phyloP scores from a whole-genome alignment of 2,329 filamentous ascomycete species.

The Venturia asperata region DNA sequence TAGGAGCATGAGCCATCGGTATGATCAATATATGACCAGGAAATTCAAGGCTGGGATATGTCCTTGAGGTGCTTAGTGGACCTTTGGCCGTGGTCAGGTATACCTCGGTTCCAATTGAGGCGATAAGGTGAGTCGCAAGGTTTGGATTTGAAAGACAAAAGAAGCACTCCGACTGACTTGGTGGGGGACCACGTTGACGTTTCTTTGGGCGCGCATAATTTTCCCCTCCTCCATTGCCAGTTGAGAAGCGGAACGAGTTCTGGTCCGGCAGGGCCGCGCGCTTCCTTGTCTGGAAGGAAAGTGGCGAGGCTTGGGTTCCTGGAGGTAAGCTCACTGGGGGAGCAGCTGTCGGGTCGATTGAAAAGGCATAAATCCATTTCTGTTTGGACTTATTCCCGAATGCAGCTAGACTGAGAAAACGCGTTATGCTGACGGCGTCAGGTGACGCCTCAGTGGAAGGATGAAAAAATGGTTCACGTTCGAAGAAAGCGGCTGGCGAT shows the following conservation, averaged over 20 bases:
- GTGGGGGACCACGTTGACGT: constrained; percentile 32
- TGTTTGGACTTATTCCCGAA: constrained; percentile 70
- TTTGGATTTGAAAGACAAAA: constrained; percentile 90
- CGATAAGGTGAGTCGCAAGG: constrained; percentile 78
- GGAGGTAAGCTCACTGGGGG: constrained; percentile 53
- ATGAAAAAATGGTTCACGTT: constrained; percentile 89
- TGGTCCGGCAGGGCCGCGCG: constrained; percentile 39
- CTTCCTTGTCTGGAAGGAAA: constrained; percentile 53
- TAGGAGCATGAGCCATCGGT: constrained; percentile 73
- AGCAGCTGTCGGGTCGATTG: constrained; percentile 57
- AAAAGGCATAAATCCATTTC: constrained; percentile 68
- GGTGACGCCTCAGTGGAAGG: constrained; percentile 40
- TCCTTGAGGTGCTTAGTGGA: constrained; percentile 64
- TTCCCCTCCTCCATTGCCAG: constrained; percentile 23
- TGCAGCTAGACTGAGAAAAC: constrained; percentile 82
- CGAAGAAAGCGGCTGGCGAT: constrained; percentile 67
- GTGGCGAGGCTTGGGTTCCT: constrained; percentile 71
- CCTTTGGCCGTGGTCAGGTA: constrained; percentile 93
- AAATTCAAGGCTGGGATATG: constrained; percentile 66
- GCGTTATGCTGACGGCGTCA: constrained; percentile 57
- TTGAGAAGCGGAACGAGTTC: constrained; percentile 29
- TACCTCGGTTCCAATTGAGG: constrained; percentile 76
- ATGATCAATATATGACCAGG: constrained; percentile 88
- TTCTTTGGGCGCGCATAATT: constrained; percentile 36
- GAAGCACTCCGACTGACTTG: constrained; percentile 70